Conservation (phyloP, 2,329 filamentous ascomycete species). For the Claviceps sp. region DNA sequence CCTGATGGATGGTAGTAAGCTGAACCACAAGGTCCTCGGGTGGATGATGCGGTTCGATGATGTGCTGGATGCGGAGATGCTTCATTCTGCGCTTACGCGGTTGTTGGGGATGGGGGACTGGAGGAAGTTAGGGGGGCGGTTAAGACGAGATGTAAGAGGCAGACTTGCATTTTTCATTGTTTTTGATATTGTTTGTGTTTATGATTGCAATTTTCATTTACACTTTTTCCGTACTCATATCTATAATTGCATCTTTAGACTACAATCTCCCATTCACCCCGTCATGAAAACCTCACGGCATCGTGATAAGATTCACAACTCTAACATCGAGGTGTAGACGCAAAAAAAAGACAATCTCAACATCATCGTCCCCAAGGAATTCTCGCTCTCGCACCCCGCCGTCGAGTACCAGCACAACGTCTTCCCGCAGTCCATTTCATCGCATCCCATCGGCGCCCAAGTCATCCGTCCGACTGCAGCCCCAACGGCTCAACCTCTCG, state of each 20-base stretch:
- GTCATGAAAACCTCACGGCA: too few species aligned
- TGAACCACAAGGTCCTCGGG: constrained; percentile 2
- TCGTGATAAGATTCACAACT: too few species aligned
- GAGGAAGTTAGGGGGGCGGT: constrained; percentile 29
- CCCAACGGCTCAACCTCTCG: not conserved
- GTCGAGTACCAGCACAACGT: constrained; percentile 26
- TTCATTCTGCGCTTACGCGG: constrained; percentile 20
- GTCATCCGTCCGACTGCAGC: constrained; percentile 18
- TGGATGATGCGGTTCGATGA: constrained; percentile 4
- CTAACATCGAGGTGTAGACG: too few species aligned
- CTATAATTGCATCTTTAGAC: too few species aligned
- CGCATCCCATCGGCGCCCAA: constrained; percentile 25
- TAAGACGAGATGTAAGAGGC: constrained; percentile 24
- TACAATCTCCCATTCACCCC: too few species aligned
- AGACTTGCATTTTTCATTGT: too few species aligned
- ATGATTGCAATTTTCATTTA: too few species aligned
- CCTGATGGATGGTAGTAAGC: not conserved
- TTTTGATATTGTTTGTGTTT: too few species aligned
- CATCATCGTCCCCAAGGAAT: constrained; percentile 18
- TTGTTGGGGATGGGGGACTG: constrained; percentile 28
- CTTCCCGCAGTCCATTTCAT: constrained; percentile 23
- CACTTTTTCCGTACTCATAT: too few species aligned
- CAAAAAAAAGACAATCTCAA: constrained; percentile 15
- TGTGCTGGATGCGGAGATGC: constrained; percentile 24
- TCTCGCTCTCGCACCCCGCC: constrained; percentile 21